Conservation (phyloP, 352 stramenopile genomes). For the Phytophthora crassamura region DNA sequence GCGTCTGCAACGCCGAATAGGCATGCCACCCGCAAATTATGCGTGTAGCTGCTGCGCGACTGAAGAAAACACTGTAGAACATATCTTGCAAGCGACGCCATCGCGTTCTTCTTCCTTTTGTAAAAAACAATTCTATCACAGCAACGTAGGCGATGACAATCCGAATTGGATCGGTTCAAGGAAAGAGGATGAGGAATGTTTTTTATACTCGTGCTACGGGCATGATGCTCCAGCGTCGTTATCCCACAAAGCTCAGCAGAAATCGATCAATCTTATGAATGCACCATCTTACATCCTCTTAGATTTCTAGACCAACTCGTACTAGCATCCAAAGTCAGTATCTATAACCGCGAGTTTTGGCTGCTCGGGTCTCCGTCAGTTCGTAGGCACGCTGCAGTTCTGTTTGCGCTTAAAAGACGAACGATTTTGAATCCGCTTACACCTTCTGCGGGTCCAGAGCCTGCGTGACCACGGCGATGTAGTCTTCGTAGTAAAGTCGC, state of each 20-base stretch:
- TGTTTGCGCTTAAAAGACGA: slow-evolving; percentile 34
- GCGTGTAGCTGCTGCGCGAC: too few species aligned
- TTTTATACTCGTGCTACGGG: too few species aligned
- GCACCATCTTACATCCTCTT: background rate
- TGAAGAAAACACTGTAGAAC: too few species aligned
- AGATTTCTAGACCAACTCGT: background rate
- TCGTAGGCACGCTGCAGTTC: slow-evolving; percentile 47
- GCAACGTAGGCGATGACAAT: too few species aligned
- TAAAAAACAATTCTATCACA: too few species aligned
- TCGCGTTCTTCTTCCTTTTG: too few species aligned
- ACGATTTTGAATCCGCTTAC: too few species aligned
- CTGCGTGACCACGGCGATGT: slow-evolving; percentile 82
- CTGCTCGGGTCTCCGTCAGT: slow-evolving; percentile 32
- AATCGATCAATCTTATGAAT: background rate
- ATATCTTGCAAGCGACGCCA: too few species aligned
- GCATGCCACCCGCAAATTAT: too few species aligned
- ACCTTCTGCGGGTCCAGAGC: slow-evolving; percentile 55
- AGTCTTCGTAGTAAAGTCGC: slow-evolving; percentile 93
- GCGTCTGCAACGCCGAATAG: too few species aligned
- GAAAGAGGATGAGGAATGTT: slow-evolving; percentile 38
- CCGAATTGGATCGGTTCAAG: slow-evolving; percentile 11
- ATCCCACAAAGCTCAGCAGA: too few species aligned
- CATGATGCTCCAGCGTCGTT: too few species aligned
- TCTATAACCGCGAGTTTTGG: slow-evolving; percentile 14
- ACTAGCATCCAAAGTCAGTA: background rate